These are phyloP conservation scores for Claviceps monticola DNA, from an alignment of 2,329 filamentous ascomycete genomes.

Conservation along the genomic window DNA sequence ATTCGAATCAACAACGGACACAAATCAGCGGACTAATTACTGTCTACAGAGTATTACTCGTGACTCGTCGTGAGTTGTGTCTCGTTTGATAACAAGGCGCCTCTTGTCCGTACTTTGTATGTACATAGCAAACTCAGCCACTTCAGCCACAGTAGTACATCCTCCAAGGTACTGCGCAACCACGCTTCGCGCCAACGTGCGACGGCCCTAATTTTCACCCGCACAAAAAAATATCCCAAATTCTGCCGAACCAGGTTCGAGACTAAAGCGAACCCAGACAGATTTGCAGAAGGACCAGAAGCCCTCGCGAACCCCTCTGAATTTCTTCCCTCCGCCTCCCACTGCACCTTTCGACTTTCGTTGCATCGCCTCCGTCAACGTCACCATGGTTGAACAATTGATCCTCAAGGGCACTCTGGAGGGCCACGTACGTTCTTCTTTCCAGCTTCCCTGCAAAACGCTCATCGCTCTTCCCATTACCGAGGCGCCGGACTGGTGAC, in stretches of 20 bases:
- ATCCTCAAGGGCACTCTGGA: slow-evolving; percentile 94
- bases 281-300: slow-evolving; percentile 14
- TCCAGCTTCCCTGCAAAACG: slow-evolving; percentile 8
- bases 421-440: slow-evolving; percentile 62
- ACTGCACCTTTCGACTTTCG: slow-evolving; percentile 15
- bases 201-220: slow-evolving; percentile 37
- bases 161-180: slow-evolving; percentile 3
- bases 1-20: too few relatives aligned
- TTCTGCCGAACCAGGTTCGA: slow-evolving; percentile 15
- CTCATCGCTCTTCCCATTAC: slow-evolving; percentile 5
- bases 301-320: slow-evolving; percentile 14
- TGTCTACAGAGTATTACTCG: too few relatives aligned
- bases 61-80: background rate
- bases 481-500: slow-evolving; percentile 3
- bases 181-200: background rate
- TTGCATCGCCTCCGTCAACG: slow-evolving; percentile 29
- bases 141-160: background rate
- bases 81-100: background rate
- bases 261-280: slow-evolving; percentile 9
- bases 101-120: background rate
- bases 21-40: too few relatives aligned
- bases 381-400: slow-evolving; percentile 77
- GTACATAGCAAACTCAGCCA: too few relatives aligned
- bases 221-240: slow-evolving; percentile 34
- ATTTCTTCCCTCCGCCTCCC: slow-evolving; percentile 21